Base-by-base conservation (phyloP, 208 protist species). In the Porcisia deanei region DNA sequence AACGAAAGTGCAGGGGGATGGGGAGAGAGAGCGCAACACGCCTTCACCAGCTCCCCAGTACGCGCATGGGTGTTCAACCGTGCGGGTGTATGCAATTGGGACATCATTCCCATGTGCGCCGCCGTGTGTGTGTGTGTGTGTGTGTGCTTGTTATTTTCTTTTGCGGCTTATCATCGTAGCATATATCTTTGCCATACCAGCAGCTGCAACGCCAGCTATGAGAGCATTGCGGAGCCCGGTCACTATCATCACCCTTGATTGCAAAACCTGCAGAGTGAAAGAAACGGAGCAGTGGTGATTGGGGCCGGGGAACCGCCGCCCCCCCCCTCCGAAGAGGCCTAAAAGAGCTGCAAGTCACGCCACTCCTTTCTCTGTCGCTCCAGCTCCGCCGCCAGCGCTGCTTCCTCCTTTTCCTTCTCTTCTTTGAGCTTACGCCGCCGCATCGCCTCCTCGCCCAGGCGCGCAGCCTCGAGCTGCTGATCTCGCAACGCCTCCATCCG, bases 321-420 rank as follows among this genome's bases (percentile, higher is more conserved):
- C n/a, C 54, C 54, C 54, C 18, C 18, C 54, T 22, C 54, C 54
- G n/a, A 9, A 64, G 59, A 64, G 25, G 22, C n/a, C 37, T 65
- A 95, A 60, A 94, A 93, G n/a, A 94, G 79, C 60, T 96, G 79
- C 59, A 93, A 53, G 57, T 90, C 86, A 18, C 81, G 75, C 91
- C 93, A 97, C 65, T 94, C 89, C 72, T 93, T 88, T n/a, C 89
- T 78, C 71, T 97, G 89, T 14, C 85, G 80, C 83, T 97, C 88
- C 64, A 97, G 81, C 75, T 89, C 88, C 1, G 79, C 83, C 5
- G 88, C 66, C 22, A 93, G 87, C 73, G 93, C 89, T 1, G 79
- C 78, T 45, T 83, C 63, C 76, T 88, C 88, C 55, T 75, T 82
- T 66, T 88, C 78, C 69, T 91, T 83, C 25, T 79, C 71, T 71